Percentiles rank a stretch among this genome's conserved stretches.
Conservation (phyloP, 208 protist species). For the Trypanosoma vivax region DNA sequence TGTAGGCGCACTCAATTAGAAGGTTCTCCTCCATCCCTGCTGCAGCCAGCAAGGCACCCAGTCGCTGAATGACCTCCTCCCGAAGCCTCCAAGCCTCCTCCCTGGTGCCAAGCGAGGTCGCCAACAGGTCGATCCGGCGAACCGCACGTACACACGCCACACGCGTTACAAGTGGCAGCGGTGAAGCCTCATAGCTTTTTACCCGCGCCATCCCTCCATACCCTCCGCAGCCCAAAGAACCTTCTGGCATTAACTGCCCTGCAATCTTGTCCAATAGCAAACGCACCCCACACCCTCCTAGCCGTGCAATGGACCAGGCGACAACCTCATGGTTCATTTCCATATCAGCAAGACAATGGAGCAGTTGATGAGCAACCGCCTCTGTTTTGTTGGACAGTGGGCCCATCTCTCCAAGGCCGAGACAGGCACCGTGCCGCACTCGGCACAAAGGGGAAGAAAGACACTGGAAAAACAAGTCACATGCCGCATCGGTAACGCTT, state of each 20-base stretch:
- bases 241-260: not conserved
- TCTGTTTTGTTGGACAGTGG: constrained; percentile 9
- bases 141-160: constrained; percentile 33
- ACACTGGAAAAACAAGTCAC: no score
- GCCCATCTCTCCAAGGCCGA: constrained; percentile 45
- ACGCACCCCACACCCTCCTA: constrained; percentile 34
- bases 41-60: constrained; percentile 25
- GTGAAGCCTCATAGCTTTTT: not conserved
- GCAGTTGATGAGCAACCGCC: constrained; percentile 1
- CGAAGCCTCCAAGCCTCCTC: constrained; percentile 19
- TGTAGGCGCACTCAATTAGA: constrained; percentile 40
- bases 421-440: no score
- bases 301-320: constrained; percentile 47
- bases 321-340: constrained; percentile 28
- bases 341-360: constrained; percentile 8
- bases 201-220: not conserved
- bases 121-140: constrained; percentile 22
- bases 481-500: constrained; percentile 27
- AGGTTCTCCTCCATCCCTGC: constrained; percentile 39
- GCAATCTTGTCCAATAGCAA: constrained; percentile 18
- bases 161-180: constrained; percentile 19
- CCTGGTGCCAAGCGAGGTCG: constrained; percentile 10
- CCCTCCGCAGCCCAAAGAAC: not conserved
- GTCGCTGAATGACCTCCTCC: constrained; percentile 30
- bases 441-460: no score